Conservation (phyloP, 1,139 yeast genomes). For the Taphrina flavorubra region DNA sequence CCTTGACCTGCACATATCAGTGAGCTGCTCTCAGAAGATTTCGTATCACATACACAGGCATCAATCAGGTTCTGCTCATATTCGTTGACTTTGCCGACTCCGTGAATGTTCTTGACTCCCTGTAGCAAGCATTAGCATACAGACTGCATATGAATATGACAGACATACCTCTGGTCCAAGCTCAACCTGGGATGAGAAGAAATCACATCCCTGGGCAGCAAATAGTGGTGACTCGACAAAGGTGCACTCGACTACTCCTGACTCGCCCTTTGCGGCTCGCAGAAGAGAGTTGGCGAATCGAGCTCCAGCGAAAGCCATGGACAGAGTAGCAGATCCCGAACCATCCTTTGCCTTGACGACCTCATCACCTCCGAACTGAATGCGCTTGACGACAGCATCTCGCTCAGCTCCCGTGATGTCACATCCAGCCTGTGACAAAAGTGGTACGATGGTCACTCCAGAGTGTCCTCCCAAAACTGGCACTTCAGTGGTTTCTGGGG, state of each 20-base stretch:
- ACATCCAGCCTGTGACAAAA: conserved; percentile 72
- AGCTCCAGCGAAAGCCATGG: conserved; percentile 99
- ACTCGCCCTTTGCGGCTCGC: conserved; percentile 60
- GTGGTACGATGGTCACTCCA: conserved; percentile 96
- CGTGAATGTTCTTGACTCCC: conserved; percentile 82
- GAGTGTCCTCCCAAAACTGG: conserved; percentile 96
- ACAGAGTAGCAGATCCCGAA: conserved; percentile 97
- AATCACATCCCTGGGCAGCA: conserved; percentile 82
- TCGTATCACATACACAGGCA: conserved; percentile 47
- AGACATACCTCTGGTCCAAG: conserved; percentile 62
- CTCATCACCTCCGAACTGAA: conserved; percentile 98
- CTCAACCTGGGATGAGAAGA: conserved; percentile 90
- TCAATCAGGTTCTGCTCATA: conserved; percentile 75
- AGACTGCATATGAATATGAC: too few relatives aligned
- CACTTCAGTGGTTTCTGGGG: conserved; percentile 54
- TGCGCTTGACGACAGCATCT: conserved; percentile 84
- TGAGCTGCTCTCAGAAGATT: neutral
- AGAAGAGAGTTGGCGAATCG: conserved; percentile 56
- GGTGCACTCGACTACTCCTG: conserved; percentile 63
- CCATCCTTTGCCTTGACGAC: conserved; percentile 98
- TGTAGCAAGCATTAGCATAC: conserved; percentile 49
- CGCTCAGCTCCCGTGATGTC: conserved; percentile 60
- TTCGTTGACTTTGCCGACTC: conserved; percentile 77
- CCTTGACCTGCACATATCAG: conserved; percentile 49
- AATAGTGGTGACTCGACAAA: conserved; percentile 75